A percentile compares a stretch with the other conserved stretches of the same genome.
Evolutionary conservation across 2,329 filamentous ascomycete species (phyloP).

Genomic region (Penicillium frequentans): DNA sequence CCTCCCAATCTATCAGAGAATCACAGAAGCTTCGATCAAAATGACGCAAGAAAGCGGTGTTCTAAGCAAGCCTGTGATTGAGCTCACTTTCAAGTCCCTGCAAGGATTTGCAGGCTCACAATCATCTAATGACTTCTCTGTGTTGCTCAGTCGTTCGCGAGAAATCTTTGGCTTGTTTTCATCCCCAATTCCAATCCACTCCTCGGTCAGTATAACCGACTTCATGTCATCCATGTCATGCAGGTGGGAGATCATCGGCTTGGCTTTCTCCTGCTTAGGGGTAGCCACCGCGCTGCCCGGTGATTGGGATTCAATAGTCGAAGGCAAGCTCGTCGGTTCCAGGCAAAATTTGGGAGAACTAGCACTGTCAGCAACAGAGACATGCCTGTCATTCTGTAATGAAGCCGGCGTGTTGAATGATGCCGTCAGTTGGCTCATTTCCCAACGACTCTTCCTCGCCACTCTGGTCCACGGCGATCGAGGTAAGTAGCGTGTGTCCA

Average conservation of each 20-base stretch:
- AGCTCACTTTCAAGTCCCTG: not conserved
- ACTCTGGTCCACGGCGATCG: not conserved
- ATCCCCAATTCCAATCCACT: not conserved
- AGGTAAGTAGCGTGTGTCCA: not conserved
- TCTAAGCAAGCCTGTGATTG: conserved; percentile 16
- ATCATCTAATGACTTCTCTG: not conserved
- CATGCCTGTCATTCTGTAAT: conserved; percentile 1
- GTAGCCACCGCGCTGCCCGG: not conserved
- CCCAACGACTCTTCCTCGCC: not conserved
- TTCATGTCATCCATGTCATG: conserved; percentile 1
- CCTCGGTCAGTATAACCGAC: not conserved
- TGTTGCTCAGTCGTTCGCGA: not conserved
- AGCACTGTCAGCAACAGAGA: not conserved
- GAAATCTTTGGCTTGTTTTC: not conserved
- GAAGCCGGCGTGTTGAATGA: conserved; percentile 3
- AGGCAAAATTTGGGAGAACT: not conserved
- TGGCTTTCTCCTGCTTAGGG: not conserved
- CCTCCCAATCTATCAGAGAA: conserved; percentile 17
- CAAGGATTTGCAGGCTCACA: not conserved
- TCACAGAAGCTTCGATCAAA: conserved; percentile 9
- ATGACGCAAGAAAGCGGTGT: conserved; percentile 16
- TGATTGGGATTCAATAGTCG: not conserved
- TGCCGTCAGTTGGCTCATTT: conserved; percentile 1
- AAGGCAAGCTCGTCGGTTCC: not conserved
- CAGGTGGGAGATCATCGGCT: conserved; percentile 3